Conservation (phyloP, 1,284 basidiomycete genomes). For the Ustilago curta region DNA sequence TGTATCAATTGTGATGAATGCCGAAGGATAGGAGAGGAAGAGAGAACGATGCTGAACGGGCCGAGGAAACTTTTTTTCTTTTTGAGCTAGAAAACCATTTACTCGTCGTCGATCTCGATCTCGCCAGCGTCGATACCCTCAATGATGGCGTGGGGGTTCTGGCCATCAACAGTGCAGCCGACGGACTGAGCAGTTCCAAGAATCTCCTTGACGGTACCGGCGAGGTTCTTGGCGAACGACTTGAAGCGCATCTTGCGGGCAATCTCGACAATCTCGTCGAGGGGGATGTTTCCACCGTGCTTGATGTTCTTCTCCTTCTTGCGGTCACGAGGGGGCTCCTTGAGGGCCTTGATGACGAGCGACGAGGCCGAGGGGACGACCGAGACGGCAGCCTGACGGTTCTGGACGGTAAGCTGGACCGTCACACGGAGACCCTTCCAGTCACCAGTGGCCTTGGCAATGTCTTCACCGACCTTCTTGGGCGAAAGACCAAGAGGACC, state of each 20-base stretch:
- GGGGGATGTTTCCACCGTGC: constrained; percentile 92
- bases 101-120: constrained; percentile 74
- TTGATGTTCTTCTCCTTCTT: constrained; percentile 99
- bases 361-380: constrained; percentile 98
- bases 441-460: constrained; percentile 96
- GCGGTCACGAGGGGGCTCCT: constrained; percentile 98
- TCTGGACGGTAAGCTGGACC: constrained; percentile 99
- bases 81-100: constrained; percentile 21
- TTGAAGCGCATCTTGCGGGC: constrained; percentile 96
- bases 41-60: constrained; percentile 25
- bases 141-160: constrained; percentile 93
- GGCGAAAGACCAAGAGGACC: constrained; percentile 99
- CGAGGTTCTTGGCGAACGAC: constrained; percentile 91
- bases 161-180: constrained; percentile 96
- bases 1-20: constrained; percentile 7
- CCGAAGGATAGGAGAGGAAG: background rate
- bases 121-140: constrained; percentile 95
- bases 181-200: constrained; percentile 79
- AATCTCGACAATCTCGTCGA: constrained; percentile 95
- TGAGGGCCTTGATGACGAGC: constrained; percentile 97
- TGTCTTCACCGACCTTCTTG: constrained; percentile 99
- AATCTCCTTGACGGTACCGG: constrained; percentile 84
- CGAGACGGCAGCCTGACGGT: constrained; percentile 96
- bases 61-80: background rate
- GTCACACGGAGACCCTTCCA: constrained; percentile 99